Conservation (phyloP, 768 basidiomycete genomes). For the Leccinellum luteum region DNA sequence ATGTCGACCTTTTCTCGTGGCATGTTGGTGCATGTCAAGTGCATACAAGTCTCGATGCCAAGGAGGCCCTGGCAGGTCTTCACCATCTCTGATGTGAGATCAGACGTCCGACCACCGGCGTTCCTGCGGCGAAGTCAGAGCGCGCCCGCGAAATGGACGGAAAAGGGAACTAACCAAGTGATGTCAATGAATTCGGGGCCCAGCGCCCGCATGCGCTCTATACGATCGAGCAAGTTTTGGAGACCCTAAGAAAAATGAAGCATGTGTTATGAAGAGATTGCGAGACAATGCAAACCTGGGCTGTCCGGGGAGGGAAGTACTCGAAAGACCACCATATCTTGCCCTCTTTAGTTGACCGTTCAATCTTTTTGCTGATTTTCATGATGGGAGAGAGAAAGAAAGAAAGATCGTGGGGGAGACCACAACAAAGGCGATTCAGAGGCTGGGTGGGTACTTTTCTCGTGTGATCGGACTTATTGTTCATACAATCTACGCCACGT, state of each 20-base stretch:
- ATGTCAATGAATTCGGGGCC: conserved; percentile 99
- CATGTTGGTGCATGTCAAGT: conserved; percentile 99
- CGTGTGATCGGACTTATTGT: conserved; percentile 8
- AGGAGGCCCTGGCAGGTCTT: conserved; percentile 91
- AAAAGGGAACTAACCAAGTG: conserved; percentile 63
- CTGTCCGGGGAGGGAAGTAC: conserved; percentile 95
- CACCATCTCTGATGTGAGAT: conserved; percentile 90
- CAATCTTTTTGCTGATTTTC: conserved; percentile 95
- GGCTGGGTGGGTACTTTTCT: conserved; percentile 29
- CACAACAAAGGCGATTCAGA: neutral
- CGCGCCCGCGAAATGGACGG: neutral
- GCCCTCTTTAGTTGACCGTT: conserved; percentile 78
- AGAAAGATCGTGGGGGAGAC: conserved; percentile 20
- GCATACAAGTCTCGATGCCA: conserved; percentile 97
- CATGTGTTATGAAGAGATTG: neutral
- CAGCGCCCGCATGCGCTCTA: conserved; percentile 93
- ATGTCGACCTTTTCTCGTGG: conserved; percentile 93
- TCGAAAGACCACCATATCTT: conserved; percentile 99
- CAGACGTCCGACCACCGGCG: conserved; percentile 93
- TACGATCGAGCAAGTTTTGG: conserved; percentile 96
- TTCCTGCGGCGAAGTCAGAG: conserved; percentile 56
- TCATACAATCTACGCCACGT: conserved; percentile 14
- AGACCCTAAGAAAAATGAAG: conserved; percentile 33
- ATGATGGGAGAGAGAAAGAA: conserved; percentile 42
- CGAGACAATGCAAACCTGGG: conserved; percentile 58